Percentiles rank a stretch among this genome's conserved stretches.
Evolutionary conservation across 306 rosid genomes (phyloP).

Genomic region (Mimosa pudica): DNA sequence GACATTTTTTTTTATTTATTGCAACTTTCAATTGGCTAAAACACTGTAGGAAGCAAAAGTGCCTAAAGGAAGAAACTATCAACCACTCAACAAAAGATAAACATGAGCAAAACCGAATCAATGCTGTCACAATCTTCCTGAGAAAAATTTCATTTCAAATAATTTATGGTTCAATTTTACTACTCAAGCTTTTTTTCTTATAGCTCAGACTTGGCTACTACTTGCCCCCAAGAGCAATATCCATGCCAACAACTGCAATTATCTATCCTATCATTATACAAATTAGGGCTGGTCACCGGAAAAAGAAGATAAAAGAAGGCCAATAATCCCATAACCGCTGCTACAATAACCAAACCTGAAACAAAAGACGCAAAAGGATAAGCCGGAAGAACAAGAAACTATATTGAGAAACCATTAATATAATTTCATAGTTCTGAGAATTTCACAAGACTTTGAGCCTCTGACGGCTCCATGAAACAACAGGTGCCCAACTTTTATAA

Average conservation of each 20-base stretch:
- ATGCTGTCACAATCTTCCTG: not conserved
- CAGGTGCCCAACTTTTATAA: conserved; percentile 4
- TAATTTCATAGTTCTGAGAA: conserved; percentile 28
- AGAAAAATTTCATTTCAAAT: not conserved
- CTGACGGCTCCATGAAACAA: not conserved
- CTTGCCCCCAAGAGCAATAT: conserved; percentile 68
- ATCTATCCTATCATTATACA: conserved; percentile 69
- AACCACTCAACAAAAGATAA: not conserved
- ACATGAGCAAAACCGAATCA: not conserved
- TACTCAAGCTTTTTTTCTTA: conserved; percentile 14
- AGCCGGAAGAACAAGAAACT: conserved; percentile 5
- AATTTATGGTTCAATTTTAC: not conserved
- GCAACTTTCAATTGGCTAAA: not conserved
- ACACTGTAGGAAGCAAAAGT: too few relatives aligned
- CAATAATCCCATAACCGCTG: conserved; percentile 62
- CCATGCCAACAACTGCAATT: conserved; percentile 91
- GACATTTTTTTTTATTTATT: not conserved
- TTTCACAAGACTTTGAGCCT: not conserved
- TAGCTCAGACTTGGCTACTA: conserved; percentile 27
- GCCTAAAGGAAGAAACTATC: not conserved
- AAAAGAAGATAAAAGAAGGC: conserved; percentile 83
- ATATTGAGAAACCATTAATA: conserved; percentile 19
- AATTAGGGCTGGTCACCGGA: conserved; percentile 70
- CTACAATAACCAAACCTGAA: conserved; percentile 63
- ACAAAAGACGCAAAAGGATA: conserved; percentile 27